phyloP scores from a whole-genome alignment of 768 basidiomycete genomes.

The Termitomyces sp. region DNA sequence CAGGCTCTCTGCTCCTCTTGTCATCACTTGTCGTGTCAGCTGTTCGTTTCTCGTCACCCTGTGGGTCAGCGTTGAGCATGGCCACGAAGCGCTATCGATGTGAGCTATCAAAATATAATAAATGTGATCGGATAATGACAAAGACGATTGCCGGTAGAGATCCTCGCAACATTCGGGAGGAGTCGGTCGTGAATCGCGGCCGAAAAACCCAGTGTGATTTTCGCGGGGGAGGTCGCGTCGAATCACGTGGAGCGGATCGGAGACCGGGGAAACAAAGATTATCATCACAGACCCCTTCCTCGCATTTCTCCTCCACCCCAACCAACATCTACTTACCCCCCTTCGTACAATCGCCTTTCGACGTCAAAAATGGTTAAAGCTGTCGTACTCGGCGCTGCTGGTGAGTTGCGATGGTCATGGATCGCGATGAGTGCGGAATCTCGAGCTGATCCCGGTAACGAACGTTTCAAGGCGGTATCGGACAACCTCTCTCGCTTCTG shows the following conservation, averaged over 20 bases:
- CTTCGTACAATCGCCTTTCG: neutral
- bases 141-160: neutral
- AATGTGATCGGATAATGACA: too few relatives aligned
- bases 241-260: constrained; percentile 16
- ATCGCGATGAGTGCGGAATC: constrained; percentile 7
- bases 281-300: constrained; percentile 5
- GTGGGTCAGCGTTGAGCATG: too few relatives aligned
- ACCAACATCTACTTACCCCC: constrained; percentile 1
- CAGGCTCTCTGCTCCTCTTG: too few relatives aligned
- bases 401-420: constrained; percentile 32
- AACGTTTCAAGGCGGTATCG: constrained; percentile 75
- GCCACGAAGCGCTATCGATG: too few relatives aligned
- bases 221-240: constrained; percentile 7
- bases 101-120: neutral
- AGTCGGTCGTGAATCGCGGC: neutral
- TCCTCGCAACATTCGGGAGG: neutral
- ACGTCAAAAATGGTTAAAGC: constrained; percentile 55
- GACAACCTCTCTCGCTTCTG: constrained; percentile 91
- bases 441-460: constrained; percentile 1
- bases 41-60: neutral
- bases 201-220: constrained; percentile 1
- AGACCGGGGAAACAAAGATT: neutral
- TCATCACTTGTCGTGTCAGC: too few relatives aligned
- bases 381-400: constrained; percentile 96
- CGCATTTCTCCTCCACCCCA: constrained; percentile 1